Conservation (phyloP, 1,139 yeast genomes). For the Pneumocystis carinii region DNA sequence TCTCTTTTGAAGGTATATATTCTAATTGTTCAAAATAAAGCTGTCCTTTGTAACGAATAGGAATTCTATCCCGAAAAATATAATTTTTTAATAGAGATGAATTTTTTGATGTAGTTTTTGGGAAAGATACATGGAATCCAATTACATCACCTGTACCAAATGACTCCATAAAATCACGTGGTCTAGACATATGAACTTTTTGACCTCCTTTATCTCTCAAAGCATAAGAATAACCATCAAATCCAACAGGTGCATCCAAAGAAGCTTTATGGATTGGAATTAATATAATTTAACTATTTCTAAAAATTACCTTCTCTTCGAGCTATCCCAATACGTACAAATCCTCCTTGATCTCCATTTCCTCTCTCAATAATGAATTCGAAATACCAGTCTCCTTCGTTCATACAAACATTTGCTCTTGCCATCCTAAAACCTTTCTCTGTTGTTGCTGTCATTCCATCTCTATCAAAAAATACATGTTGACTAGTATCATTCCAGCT, state of each 20-base stretch:
- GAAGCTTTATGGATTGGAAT: conserved; percentile 33
- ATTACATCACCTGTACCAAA: conserved; percentile 66
- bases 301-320: conserved; percentile 40
- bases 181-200: conserved; percentile 59
- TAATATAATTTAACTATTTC: neutral
- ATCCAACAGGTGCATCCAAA: conserved; percentile 90
- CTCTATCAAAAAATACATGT: conserved; percentile 35
- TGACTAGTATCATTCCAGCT: conserved; percentile 61
- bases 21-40: conserved; percentile 78
- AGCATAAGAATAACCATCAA: conserved; percentile 88
- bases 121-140: conserved; percentile 65
- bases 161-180: conserved; percentile 41
- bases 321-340: conserved; percentile 70
- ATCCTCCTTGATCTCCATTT: conserved; percentile 24
- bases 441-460: conserved; percentile 29
- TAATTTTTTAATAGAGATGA: neutral
- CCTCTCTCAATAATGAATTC: conserved; percentile 44
- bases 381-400: conserved; percentile 70
- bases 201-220: conserved; percentile 72
- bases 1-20: conserved; percentile 57
- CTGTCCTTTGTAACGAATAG: conserved; percentile 66
- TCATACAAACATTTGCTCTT: conserved; percentile 57
- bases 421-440: conserved; percentile 68
- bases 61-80: conserved; percentile 57
- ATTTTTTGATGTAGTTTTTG: conserved; percentile 23